These are phyloP conservation scores for Nakazawaea ishiwadae DNA, from an alignment of 805 yeast species.

Conservation along the genomic window DNA sequence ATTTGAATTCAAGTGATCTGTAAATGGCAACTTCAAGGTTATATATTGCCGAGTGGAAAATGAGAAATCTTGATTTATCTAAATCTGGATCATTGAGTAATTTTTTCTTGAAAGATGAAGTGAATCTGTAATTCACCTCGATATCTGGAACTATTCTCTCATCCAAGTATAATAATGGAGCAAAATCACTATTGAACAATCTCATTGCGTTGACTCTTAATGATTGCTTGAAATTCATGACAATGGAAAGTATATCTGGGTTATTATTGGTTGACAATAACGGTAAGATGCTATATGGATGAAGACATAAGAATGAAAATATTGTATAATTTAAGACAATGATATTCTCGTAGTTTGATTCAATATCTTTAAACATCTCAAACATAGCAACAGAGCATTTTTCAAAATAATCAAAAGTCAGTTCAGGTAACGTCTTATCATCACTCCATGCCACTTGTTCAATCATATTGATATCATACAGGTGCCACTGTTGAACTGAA, in stretches of 20 bases:
- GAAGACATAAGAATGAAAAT: neutral
- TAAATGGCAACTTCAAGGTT: neutral
- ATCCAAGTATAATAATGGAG: constrained; percentile 1
- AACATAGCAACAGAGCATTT: neutral
- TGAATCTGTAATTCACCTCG: neutral
- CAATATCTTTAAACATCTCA: neutral
- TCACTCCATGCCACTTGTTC: neutral
- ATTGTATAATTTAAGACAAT: neutral
- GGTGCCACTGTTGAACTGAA: neutral
- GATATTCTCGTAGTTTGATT: neutral
- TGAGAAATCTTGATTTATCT: neutral
- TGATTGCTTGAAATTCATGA: neutral
- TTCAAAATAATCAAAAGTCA: neutral
- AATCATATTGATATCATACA: neutral
- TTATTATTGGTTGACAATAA: neutral
- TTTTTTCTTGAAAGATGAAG: neutral
- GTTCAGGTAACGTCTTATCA: neutral
- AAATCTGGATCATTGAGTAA: neutral
- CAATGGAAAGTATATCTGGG: constrained; percentile 1
- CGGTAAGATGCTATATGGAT: neutral
- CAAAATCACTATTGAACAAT: neutral
- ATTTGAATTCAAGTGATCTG: neutral
- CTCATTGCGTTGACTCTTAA: neutral
- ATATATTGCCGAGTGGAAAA: neutral
- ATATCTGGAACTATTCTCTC: neutral